These are phyloP conservation scores for Amaranthus hypochondriacus DNA, from an alignment of 148 eudicot species.

Conservation along the genomic window DNA sequence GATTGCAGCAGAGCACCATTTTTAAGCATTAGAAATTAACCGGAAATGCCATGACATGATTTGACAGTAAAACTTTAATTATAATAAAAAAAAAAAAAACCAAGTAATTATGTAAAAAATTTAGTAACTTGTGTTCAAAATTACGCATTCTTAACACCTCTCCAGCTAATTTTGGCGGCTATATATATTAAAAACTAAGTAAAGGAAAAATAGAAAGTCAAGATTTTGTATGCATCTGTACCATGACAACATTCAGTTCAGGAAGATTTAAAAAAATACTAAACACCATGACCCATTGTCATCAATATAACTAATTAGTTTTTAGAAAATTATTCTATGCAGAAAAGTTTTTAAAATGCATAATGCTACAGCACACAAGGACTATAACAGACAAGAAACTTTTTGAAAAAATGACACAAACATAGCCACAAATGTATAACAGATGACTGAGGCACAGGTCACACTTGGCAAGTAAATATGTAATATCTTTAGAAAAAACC, in stretches of 20 bases:
- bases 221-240: neutral
- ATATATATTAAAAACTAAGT: no score
- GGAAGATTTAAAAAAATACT: no score
- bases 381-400: neutral
- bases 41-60: no score
- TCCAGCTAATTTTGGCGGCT: neutral
- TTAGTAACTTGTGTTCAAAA: neutral
- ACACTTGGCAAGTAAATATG: neutral
- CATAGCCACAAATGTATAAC: neutral
- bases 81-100: no score
- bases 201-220: no score
- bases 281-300: neutral
- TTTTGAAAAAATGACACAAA: neutral
- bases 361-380: neutral
- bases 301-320: neutral
- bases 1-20: neutral
- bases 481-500: neutral
- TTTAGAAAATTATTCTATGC: neutral
- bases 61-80: no score
- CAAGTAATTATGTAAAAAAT: neutral
- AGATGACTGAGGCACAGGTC: neutral
- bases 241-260: no score
- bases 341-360: neutral
- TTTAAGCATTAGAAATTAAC: no score
- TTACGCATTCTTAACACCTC: neutral